Percentiles rank a stretch among this genome's conserved stretches.
phyloP scores from a whole-genome alignment of 2,329 filamentous ascomycete species.

The Scolecobasidium constrictum region DNA sequence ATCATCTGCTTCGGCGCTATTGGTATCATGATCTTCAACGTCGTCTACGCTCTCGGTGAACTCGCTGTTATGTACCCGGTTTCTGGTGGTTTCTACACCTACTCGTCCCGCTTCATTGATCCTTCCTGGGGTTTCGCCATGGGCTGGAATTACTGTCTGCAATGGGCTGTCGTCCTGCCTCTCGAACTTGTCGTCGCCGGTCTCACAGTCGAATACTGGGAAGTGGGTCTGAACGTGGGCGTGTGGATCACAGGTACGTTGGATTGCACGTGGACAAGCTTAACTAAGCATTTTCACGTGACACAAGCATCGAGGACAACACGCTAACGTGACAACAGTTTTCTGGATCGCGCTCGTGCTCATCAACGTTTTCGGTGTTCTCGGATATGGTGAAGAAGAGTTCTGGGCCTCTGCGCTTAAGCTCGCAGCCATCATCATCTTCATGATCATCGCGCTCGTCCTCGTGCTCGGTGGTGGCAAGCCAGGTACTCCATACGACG shows the following conservation, averaged over 20 bases:
- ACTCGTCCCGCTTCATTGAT: constrained; percentile 50
- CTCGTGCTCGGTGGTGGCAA: constrained; percentile 11
- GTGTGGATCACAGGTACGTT: constrained; percentile 39
- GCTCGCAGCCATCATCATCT: constrained; percentile 24
- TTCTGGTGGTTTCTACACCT: constrained; percentile 53
- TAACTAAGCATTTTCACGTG: background rate
- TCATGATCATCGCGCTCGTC: constrained; percentile 21
- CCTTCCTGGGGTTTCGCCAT: constrained; percentile 46
- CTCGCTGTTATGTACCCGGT: constrained; percentile 51
- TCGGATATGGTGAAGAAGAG: constrained; percentile 43
- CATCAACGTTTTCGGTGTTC: constrained; percentile 46
- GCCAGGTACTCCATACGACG: constrained; percentile 11
- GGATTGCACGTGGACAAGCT: no score
- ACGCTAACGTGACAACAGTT: no score
- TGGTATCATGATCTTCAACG: constrained; percentile 23
- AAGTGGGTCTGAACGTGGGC: constrained; percentile 37
- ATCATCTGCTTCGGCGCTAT: constrained; percentile 40
- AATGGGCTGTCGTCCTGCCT: constrained; percentile 39
- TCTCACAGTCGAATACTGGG: constrained; percentile 45
- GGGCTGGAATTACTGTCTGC: constrained; percentile 43
- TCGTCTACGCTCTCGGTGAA: constrained; percentile 48
- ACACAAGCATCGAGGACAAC: no score
- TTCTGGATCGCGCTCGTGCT: constrained; percentile 41
- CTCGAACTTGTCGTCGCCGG: constrained; percentile 45
- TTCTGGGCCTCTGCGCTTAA: constrained; percentile 27